phyloP scores from a whole-genome alignment of 768 basidiomycete genomes.

The Mycena capillaripes region DNA sequence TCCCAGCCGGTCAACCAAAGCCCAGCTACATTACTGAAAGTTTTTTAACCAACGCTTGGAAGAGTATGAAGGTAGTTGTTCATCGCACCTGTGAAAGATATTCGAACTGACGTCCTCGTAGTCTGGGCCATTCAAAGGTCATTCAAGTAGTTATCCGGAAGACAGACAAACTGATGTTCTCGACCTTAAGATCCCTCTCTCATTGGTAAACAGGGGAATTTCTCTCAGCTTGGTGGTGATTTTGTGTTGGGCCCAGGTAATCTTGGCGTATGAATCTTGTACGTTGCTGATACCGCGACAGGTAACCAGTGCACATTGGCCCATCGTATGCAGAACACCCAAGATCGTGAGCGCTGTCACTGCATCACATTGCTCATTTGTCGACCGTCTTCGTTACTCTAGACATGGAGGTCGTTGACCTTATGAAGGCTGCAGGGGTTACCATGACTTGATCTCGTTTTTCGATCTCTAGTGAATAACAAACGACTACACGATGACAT shows the following conservation, averaged over 20 bases:
- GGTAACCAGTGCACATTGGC: constrained; percentile 65
- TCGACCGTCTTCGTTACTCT: background rate
- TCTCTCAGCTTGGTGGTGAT: constrained; percentile 75
- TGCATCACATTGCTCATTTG: constrained; percentile 15
- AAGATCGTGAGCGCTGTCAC: constrained; percentile 64
- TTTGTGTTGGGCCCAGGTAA: constrained; percentile 73
- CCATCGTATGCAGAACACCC: constrained; percentile 71
- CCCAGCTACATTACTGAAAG: constrained; percentile 61
- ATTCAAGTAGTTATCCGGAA: background rate
- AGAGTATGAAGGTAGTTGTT: constrained; percentile 49
- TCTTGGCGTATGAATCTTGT: no score
- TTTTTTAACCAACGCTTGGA: constrained; percentile 45
- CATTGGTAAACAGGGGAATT: constrained; percentile 74
- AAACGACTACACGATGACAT: background rate
- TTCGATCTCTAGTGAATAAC: background rate
- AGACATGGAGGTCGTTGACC: constrained; percentile 66
- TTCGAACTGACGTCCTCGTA: constrained; percentile 23
- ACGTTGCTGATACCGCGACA: constrained; percentile 31
- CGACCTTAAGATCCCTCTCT: constrained; percentile 55
- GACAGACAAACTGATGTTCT: background rate
- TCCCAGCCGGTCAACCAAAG: constrained; percentile 60
- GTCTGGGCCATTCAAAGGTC: constrained; percentile 46
- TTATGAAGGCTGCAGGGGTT: constrained; percentile 62
- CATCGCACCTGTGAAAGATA: background rate
- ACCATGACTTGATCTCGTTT: background rate